Evolutionary conservation across 176 grass and related monocot species (phyloP).

Genomic region (Sorghum bicolor): DNA sequence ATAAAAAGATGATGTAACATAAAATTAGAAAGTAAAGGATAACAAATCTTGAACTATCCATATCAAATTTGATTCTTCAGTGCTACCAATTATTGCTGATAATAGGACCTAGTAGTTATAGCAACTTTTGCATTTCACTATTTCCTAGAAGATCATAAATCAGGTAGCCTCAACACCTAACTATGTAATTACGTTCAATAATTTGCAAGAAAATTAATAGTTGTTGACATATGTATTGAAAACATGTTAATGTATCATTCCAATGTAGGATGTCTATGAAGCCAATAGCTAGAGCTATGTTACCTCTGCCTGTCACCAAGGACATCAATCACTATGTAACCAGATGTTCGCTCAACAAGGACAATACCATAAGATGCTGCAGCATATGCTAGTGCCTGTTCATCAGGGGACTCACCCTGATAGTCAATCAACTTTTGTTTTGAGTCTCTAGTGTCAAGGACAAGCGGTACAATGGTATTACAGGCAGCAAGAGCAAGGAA

Average conservation of each 20-base stretch:
- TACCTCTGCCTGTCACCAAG: slow-evolving; percentile 83
- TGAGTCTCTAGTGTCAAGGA: slow-evolving; percentile 55
- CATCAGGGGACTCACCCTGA: slow-evolving; percentile 89
- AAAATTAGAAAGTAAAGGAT: slow-evolving; percentile 11
- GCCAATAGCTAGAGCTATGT: slow-evolving; percentile 22
- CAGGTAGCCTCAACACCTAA: not conserved
- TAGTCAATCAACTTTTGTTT: slow-evolving; percentile 79
- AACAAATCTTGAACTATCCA: not conserved
- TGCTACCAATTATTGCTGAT: slow-evolving; percentile 7
- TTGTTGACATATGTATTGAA: not conserved
- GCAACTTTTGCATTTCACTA: not conserved
- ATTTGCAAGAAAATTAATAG: not conserved
- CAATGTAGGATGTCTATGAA: not conserved
- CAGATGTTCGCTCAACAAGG: slow-evolving; percentile 78
- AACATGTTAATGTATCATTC: not conserved
- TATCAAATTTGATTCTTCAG: not conserved
- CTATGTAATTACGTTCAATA: not conserved
- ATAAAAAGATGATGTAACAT: not conserved
- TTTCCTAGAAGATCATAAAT: slow-evolving; percentile 22
- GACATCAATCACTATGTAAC: slow-evolving; percentile 63
- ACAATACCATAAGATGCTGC: slow-evolving; percentile 88
- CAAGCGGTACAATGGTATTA: slow-evolving; percentile 81
- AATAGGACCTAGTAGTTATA: not conserved
- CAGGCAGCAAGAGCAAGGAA: slow-evolving; percentile 73
- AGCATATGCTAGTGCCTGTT: slow-evolving; percentile 84